Conservation (phyloP, 2,329 filamentous ascomycete genomes). For the Volutella citrinella region DNA sequence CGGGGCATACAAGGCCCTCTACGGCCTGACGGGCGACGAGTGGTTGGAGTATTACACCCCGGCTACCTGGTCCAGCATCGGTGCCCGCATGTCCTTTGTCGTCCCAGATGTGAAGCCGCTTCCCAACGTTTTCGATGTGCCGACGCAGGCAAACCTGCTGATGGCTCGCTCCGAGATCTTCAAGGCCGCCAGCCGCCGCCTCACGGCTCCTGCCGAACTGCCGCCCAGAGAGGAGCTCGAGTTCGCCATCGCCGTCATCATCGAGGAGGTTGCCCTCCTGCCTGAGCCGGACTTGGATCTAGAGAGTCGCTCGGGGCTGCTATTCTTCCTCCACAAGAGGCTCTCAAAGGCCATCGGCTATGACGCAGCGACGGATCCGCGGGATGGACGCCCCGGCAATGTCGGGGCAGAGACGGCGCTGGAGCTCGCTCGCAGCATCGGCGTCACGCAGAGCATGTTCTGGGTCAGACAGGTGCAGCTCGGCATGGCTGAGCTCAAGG, state of each 20-base stretch:
- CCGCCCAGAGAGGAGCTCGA: conserved; percentile 17
- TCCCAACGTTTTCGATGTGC: conserved; percentile 21
- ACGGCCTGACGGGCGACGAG: conserved; percentile 19
- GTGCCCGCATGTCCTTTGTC: conserved; percentile 24
- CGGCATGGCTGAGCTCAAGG: conserved; percentile 6
- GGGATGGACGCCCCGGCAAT: conserved; percentile 3
- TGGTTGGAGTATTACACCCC: conserved; percentile 27
- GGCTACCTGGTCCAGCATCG: conserved; percentile 23
- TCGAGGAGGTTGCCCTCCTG: conserved; percentile 17
- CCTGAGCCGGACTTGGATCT: conserved; percentile 13
- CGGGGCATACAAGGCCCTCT: conserved; percentile 20
- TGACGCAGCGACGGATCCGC: not conserved
- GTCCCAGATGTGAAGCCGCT: conserved; percentile 26
- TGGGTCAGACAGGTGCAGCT: conserved; percentile 26
- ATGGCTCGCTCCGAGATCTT: conserved; percentile 18
- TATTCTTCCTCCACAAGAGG: conserved; percentile 9
- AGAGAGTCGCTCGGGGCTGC: conserved; percentile 16
- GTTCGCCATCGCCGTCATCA: conserved; percentile 17
- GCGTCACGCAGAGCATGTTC: conserved; percentile 24
- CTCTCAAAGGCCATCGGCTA: not conserved
- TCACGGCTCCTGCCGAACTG: conserved; percentile 1
- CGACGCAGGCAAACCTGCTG: conserved; percentile 13
- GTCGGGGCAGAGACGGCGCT: conserved; percentile 11
- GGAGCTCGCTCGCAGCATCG: conserved; percentile 14
- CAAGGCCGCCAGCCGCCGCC: conserved; percentile 10